Evolutionary conservation across 805 yeast species (phyloP).

Genomic region (Candida ficus): DNA sequence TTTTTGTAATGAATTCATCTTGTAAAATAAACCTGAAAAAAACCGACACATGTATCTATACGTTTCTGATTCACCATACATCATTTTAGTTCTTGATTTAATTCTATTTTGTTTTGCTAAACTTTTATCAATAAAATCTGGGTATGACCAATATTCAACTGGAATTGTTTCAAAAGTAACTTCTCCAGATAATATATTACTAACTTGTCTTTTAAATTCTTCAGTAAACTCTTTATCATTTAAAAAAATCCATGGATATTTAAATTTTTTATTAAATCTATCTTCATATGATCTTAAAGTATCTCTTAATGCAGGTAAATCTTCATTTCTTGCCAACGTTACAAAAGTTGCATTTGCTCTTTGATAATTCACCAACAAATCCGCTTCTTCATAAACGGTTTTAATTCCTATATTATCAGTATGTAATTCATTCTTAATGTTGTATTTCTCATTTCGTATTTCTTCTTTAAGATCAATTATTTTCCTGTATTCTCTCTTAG

Average conservation of each 20-base stretch:
- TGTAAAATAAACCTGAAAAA: constrained; percentile 59
- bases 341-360: constrained; percentile 61
- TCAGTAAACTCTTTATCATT: constrained; percentile 41
- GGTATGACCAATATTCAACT: constrained; percentile 42
- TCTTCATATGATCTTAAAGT: constrained; percentile 70
- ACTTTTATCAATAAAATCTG: constrained; percentile 34
- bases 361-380: constrained; percentile 28
- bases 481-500: constrained; percentile 16
- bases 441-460: constrained; percentile 13
- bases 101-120: constrained; percentile 28
- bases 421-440: constrained; percentile 14
- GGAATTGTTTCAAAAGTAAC: constrained; percentile 41
- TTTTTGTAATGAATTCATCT: constrained; percentile 36
- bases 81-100: constrained; percentile 29
- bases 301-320: constrained; percentile 42
- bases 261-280: constrained; percentile 63
- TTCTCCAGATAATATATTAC: constrained; percentile 34
- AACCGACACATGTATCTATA: constrained; percentile 70
- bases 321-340: constrained; percentile 60
- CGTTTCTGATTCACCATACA: constrained; percentile 44
- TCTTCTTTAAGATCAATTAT: constrained; percentile 18
- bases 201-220: constrained; percentile 31
- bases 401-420: constrained; percentile 5
- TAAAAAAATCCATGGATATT: constrained; percentile 79
- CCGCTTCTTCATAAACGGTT: constrained; percentile 41